Conservation (phyloP, 2,329 filamentous ascomycete genomes). For the Colletotrichum sp. region DNA sequence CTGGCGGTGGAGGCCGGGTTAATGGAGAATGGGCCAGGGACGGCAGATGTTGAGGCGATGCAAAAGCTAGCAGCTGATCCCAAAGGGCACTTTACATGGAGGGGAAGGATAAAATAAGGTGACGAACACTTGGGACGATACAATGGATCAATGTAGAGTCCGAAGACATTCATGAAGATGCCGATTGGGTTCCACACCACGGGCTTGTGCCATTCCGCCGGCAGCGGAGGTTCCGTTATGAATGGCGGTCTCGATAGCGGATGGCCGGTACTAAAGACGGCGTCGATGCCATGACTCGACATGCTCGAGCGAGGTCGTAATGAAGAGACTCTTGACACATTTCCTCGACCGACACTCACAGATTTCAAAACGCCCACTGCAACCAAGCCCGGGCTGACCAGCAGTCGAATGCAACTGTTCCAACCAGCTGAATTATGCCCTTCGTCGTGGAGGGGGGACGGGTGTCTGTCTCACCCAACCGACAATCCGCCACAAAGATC, state of each 20-base stretch:
- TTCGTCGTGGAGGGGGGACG: background rate
- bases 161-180: background rate
- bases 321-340: background rate
- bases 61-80: conserved; percentile 13
- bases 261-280: background rate
- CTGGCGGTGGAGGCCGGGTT: conserved; percentile 41
- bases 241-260: background rate
- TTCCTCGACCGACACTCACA: background rate
- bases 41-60: conserved; percentile 19
- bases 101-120: background rate
- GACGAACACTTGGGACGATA: background rate
- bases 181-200: background rate
- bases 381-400: background rate
- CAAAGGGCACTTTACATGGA: conserved; percentile 22
- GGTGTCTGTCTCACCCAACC: conserved; percentile 2
- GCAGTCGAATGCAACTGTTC: background rate
- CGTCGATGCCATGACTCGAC: background rate
- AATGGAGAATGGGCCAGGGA: conserved; percentile 17
- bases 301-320: background rate
- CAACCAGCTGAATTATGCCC: background rate
- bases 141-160: background rate
- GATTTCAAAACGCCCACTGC: background rate
- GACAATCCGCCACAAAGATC: background rate
- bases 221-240: background rate
- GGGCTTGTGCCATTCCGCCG: background rate